Evolutionary conservation across 768 basidiomycete species (phyloP).

Genomic region (Calocera cornea): DNA sequence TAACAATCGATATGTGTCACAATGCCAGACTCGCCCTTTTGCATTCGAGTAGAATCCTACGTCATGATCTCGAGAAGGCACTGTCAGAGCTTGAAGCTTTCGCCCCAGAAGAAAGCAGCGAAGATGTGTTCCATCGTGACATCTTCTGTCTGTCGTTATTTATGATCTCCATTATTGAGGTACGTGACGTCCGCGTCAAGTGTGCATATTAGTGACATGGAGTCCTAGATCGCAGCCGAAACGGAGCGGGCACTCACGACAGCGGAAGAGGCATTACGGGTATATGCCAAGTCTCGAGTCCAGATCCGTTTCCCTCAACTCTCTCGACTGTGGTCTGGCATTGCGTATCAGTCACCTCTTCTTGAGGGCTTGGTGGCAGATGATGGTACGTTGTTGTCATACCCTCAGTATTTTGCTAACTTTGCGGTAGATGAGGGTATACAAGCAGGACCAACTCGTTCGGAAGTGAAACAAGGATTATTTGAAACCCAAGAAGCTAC

Average conservation of each 20-base stretch:
- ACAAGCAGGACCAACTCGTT: not conserved
- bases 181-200: not conserved
- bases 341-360: not conserved
- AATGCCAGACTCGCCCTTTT: not conserved
- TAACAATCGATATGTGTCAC: not conserved
- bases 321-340: not conserved
- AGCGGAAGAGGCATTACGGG: not conserved
- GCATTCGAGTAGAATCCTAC: not conserved
- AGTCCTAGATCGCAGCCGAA: not conserved
- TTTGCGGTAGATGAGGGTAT: not conserved
- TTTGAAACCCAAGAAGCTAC: not conserved
- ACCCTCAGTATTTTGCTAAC: not conserved
- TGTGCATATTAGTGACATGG: not conserved
- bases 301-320: not conserved
- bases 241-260: not conserved
- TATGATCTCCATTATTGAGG: not conserved
- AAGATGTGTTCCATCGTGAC: not conserved
- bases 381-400: not conserved
- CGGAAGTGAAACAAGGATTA: not conserved
- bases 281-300: not conserved
- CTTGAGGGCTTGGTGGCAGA: not conserved
- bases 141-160: not conserved
- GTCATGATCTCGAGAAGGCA: not conserved
- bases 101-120: not conserved
- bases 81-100: not conserved